phyloP scores from a whole-genome alignment of 345 rosid genomes.

The Eucalyptus sp. region DNA sequence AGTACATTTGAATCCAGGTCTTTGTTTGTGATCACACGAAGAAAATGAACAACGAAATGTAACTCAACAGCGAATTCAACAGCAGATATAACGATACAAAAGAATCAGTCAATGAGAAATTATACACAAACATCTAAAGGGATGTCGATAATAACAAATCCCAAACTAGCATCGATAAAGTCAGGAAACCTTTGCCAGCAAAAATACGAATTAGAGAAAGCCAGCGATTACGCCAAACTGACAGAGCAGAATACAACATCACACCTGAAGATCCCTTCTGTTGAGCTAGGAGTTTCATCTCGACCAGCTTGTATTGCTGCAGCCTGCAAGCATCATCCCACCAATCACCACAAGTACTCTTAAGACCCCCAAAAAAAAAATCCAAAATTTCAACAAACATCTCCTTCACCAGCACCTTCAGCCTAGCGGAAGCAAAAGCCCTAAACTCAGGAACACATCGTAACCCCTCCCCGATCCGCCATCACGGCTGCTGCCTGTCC shows the following conservation, averaged over 20 bases:
- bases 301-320: conserved; percentile 35
- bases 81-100: too few relatives aligned
- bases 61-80: not conserved
- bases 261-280: conserved; percentile 84
- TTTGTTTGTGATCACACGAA: not conserved
- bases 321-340: conserved; percentile 37
- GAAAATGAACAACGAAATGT: not conserved
- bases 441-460: too few relatives aligned
- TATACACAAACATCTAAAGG: too few relatives aligned
- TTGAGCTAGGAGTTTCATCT: conserved; percentile 43
- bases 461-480: too few relatives aligned
- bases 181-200: not conserved
- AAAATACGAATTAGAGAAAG: not conserved
- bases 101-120: too few relatives aligned
- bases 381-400: too few relatives aligned
- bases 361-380: not conserved
- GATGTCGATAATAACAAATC: too few relatives aligned
- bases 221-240: not conserved
- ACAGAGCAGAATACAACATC: not conserved
- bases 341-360: not conserved
- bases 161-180: not conserved
- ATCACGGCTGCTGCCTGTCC: too few relatives aligned
- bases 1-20: not conserved
- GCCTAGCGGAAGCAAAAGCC: too few relatives aligned
- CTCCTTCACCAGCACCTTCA: too few relatives aligned